Base-by-base conservation (phyloP, 768 basidiomycete species). In the Lactarius evosmus region DNA sequence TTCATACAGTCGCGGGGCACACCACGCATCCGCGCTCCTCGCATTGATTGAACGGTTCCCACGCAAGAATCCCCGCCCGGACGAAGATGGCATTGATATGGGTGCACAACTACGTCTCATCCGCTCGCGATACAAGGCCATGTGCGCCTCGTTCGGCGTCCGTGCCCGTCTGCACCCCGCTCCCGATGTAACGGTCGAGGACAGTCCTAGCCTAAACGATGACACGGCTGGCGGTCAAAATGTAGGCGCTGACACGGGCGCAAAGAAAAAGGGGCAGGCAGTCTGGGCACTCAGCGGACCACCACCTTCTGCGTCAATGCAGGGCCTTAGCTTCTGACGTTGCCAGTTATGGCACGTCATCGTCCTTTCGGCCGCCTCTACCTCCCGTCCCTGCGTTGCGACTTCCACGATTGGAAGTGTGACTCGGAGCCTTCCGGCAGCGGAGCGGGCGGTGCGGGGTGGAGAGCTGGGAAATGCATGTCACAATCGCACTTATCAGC, bases 111-210 rank as follows among this genome's bases (percentile, higher is more conserved):
- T 96, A 67, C 83, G 87, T 30, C 86, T 91, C 66, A 95, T 98
- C 63, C 84, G 93, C 46, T 91, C 94, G 1, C 83, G 90, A 66
- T 97, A 98, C 75, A 89, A 88, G 70, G 82, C 85, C 0, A 83
- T 95, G 41, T 99, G 95, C 69, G 85, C 94, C 0, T 83, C 85
- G 0, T 78, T 98, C 25, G 91, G 91, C 34, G 82, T 93, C 9
- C 72, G 81, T 30, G 84, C 86, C 14, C 76, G 77, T 2, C 46
- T 81, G 16, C 72, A 75, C 4, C 73, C 75, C 17, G 67, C 69
- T 0, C 27, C 29, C 2, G 41, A 27, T 7, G 68, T 58, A 14
- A 59, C 53, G 49, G 60, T 57, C 19, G 55, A 46, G 17, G 62
- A 63, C 29, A 58, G 57, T 19, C 57, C 41, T 19, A 44, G 4